Conservation (phyloP, 116 monocot species). For the Posidonia oceanica region DNA sequence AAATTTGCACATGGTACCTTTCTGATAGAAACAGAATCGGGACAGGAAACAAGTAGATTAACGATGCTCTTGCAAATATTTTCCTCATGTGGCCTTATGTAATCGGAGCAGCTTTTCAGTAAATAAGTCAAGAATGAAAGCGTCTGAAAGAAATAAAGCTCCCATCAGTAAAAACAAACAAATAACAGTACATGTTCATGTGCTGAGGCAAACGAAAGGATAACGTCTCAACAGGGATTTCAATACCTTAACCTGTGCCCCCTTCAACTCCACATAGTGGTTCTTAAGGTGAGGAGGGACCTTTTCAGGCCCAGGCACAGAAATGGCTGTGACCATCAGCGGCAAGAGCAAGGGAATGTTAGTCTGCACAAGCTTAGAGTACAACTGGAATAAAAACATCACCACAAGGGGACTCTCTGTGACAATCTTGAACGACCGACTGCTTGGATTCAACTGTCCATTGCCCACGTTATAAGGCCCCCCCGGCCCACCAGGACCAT, state of each 20-base stretch:
- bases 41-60: slow-evolving; percentile 94
- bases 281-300: slow-evolving; percentile 60
- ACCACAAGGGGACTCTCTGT: slow-evolving; percentile 95
- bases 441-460: slow-evolving; percentile 87
- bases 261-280: slow-evolving; percentile 79
- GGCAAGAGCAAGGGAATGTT: slow-evolving; percentile 85
- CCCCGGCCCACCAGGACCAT: slow-evolving; percentile 11
- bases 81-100: slow-evolving; percentile 88
- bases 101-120: slow-evolving; percentile 77
- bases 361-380: slow-evolving; percentile 93
- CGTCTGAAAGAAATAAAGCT: slow-evolving; percentile 35
- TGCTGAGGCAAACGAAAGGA: not conserved
- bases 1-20: slow-evolving; percentile 33
- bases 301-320: slow-evolving; percentile 74
- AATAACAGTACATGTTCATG: not conserved
- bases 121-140: slow-evolving; percentile 93
- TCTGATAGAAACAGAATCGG: slow-evolving; percentile 87
- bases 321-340: slow-evolving; percentile 86
- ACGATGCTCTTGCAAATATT: slow-evolving; percentile 98
- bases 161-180: not conserved
- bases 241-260: slow-evolving; percentile 94
- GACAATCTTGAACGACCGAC: slow-evolving; percentile 87
- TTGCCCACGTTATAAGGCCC: slow-evolving; percentile 19
- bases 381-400: slow-evolving; percentile 96
- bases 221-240: no score